Base-by-base conservation (phyloP, 2,329 filamentous ascomycete genomes). In the Aspergillus calidoustus region DNA sequence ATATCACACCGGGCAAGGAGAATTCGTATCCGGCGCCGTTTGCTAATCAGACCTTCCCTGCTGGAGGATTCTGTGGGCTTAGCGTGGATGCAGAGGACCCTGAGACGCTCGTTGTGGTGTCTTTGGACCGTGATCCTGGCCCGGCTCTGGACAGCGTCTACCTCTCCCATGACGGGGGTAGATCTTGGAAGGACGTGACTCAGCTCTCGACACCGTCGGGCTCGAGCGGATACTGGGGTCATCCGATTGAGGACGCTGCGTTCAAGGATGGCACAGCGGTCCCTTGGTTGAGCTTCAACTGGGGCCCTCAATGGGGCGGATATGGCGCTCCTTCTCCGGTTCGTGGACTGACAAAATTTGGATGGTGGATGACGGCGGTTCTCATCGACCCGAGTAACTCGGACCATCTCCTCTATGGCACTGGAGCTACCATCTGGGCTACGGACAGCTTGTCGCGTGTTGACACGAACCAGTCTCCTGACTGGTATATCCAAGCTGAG, bases 311-410 rank as follows among this genome's bases (percentile, higher is more conserved):
- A 28, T 65, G 63, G 63, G 60, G 60, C 15, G 63, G 63, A 7
- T 65, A 65, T 30, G 63, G 63, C 31, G 63, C 63, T 5, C 63
- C 63, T 0, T 65, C 63, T 6, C 63, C 63, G 23, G 51, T 65
- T 41, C 46, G 28, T 7, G 63, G 63, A 19, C 22, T 65, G 61
- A 61, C 63, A n/a, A 65, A 65, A 54, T 55, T 65, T 34, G 63
- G 63, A 41, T 65, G 63, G 63, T 65, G 63, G 63, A 65, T 65
- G 57, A 63, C 63, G 13, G 63, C 63, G 0, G 60, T 65, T 19
- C 54, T 65, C 8, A 60, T 65, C 13, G 63, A 65, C 30, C 63
- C 63, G 5, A 57, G 43, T 22, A 31, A 65, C 41, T 44, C 60
- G 17, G 57, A 61, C 30, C 63, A 65, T 46, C 38, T 65, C 25